These are phyloP conservation scores for Serpula lacrymans DNA, from an alignment of 768 basidiomycete genomes.

Conservation along the genomic window DNA sequence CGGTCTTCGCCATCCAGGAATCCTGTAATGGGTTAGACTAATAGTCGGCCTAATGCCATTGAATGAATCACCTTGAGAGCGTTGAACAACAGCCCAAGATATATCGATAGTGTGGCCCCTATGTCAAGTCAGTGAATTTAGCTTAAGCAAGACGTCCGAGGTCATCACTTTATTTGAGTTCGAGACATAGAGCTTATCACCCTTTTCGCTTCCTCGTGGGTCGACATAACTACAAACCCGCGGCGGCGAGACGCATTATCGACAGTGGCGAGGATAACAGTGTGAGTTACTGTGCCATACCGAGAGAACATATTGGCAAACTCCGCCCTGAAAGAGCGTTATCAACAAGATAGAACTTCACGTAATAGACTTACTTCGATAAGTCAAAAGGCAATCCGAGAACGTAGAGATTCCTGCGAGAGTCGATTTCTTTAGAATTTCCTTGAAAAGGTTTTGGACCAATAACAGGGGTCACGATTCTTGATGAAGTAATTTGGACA, in stretches of 20 bases:
- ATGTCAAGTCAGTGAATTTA: slow-evolving; percentile 5
- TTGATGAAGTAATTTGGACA: too few relatives aligned
- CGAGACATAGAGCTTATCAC: slow-evolving; percentile 69
- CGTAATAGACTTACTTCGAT: slow-evolving; percentile 51
- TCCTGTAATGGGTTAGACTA: slow-evolving; percentile 36
- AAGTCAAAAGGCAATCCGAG: slow-evolving; percentile 81
- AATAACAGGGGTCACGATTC: too few relatives aligned
- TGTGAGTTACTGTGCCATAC: slow-evolving; percentile 68
- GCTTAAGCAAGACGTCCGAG: background rate
- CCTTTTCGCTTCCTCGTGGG: slow-evolving; percentile 63
- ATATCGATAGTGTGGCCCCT: slow-evolving; percentile 78
- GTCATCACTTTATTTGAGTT: slow-evolving; percentile 61
- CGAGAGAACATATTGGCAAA: slow-evolving; percentile 59
- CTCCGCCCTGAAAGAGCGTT: slow-evolving; percentile 37
- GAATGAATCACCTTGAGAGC: slow-evolving; percentile 60
- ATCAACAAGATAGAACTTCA: slow-evolving; percentile 18
- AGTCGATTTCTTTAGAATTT: slow-evolving; percentile 32
- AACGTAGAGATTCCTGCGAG: slow-evolving; percentile 78
- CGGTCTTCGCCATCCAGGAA: slow-evolving; percentile 84
- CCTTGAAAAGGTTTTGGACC: too few relatives aligned
- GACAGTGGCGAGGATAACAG: slow-evolving; percentile 79
- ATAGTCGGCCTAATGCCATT: background rate
- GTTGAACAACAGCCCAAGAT: slow-evolving; percentile 86
- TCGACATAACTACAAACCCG: slow-evolving; percentile 80
- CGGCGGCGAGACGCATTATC: slow-evolving; percentile 82